Base-by-base conservation (phyloP, 2,329 filamentous ascomycete genomes). In the Penicillium sp. region DNA sequence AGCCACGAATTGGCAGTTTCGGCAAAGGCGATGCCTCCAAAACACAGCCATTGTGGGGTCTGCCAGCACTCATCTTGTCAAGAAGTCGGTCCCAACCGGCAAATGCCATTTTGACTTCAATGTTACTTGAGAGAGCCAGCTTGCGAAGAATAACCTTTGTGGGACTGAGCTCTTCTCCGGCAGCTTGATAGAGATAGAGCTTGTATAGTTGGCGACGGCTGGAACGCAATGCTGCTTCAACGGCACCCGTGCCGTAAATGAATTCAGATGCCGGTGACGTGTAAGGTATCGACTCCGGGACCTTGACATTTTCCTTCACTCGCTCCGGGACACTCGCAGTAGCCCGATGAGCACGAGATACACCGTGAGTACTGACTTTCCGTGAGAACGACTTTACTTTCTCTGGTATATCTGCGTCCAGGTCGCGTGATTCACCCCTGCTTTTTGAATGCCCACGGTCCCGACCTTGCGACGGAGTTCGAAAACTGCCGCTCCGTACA, bases 201-300 rank as follows among this genome's bases (percentile, higher is more conserved):
- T 85, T 88, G 76, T 96, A 95, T 2, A 95, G 74, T 64, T 89
- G 85, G 52, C 94, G 85, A 31, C 84, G 80, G 10, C 78, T 78
- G 42, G 83, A 82, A 59, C 81, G 84, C 18, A 99, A 76, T 0
- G 91, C 92, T 18, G 92, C 88, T 57, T 88, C 81, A 21, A 97
- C 90, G 1, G 89, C 85, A 2, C 88, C 89, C 42, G 82, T 83
- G 6, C 94, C 94, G 67, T 95, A 97, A 2, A 99, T 78, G 63
- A 96, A 97, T 56, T 96, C 88, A 0, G 92, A 96, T 5, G 90
- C 89, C 0, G 93, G 88, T 0, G 90, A 95, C 0, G 89, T 90
- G 67, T 93, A 86, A 1, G 85, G 83, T 16, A 88, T 79, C 6
- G 74, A 68, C 3, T 73, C 53, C 0, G 76, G 76, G 1, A 73